A percentile compares a stretch with the other conserved stretches of the same genome.
Conservation (phyloP, 2,329 filamentous ascomycete species). For the Xylariaceae sp. region DNA sequence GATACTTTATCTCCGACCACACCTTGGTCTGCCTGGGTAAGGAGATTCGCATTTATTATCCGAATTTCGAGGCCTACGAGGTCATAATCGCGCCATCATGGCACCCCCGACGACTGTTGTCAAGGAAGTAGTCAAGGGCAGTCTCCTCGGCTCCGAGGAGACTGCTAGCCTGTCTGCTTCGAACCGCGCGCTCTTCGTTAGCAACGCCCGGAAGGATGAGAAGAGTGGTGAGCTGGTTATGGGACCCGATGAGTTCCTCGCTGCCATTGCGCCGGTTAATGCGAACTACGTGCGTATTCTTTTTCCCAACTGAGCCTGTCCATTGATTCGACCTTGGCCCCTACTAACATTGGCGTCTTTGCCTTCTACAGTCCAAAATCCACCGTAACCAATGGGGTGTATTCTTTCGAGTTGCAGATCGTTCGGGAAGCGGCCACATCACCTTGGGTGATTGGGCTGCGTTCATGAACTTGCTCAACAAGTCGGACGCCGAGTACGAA, state of each 20-base stretch:
- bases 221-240: slow-evolving; percentile 73
- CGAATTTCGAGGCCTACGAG: slow-evolving; percentile 1
- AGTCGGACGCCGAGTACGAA: slow-evolving; percentile 97
- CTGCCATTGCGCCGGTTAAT: slow-evolving; percentile 77
- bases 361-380: slow-evolving; percentile 77
- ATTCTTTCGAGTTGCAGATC: slow-evolving; percentile 87
- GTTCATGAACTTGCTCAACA: slow-evolving; percentile 89
- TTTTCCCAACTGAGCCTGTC: neutral
- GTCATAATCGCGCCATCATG: slow-evolving; percentile 31
- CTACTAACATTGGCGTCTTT: slow-evolving; percentile 2
- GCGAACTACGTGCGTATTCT: slow-evolving; percentile 80
- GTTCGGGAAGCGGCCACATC: slow-evolving; percentile 65
- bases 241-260: slow-evolving; percentile 79
- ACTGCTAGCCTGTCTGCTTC: slow-evolving; percentile 63
- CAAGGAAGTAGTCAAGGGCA: slow-evolving; percentile 73
- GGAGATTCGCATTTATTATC: neutral
- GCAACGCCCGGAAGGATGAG: slow-evolving; percentile 69
- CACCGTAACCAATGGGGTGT: slow-evolving; percentile 89
- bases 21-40: slow-evolving; percentile 5
- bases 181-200: slow-evolving; percentile 69
- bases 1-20: slow-evolving; percentile 3
- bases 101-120: slow-evolving; percentile 48
- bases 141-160: slow-evolving; percentile 60
- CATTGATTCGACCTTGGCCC: neutral
- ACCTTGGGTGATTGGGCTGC: slow-evolving; percentile 81